Conservation (phyloP, 2,329 filamentous ascomycete genomes). For the Sphaerulina musiva region DNA sequence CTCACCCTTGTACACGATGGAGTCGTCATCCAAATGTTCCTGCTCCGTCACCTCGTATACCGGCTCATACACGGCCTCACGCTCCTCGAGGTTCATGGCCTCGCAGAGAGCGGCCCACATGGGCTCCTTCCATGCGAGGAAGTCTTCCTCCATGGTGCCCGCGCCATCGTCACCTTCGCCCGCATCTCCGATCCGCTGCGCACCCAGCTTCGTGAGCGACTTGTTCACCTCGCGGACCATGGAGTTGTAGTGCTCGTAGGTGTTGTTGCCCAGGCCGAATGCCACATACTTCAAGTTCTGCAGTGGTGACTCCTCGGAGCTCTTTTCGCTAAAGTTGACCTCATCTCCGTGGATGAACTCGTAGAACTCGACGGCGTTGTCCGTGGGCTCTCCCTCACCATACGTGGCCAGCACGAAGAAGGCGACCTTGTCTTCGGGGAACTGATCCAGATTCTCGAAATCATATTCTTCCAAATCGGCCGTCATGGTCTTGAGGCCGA, state of each 20-base stretch:
- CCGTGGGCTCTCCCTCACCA: constrained; percentile 95
- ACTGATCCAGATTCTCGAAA: constrained; percentile 82
- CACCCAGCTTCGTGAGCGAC: constrained; percentile 73
- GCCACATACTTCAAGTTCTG: constrained; percentile 83
- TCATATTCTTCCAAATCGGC: constrained; percentile 98
- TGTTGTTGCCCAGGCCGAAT: constrained; percentile 97
- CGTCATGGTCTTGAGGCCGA: constrained; percentile 95
- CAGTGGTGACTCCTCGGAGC: constrained; percentile 62
- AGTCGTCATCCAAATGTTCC: constrained; percentile 61
- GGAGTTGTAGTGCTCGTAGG: constrained; percentile 98
- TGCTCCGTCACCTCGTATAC: constrained; percentile 73
- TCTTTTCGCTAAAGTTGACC: constrained; percentile 67
- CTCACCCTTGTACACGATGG: constrained; percentile 87
- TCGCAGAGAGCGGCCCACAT: constrained; percentile 88
- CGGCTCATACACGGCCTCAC: constrained; percentile 92
- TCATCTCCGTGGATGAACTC: constrained; percentile 87
- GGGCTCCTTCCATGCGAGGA: constrained; percentile 96
- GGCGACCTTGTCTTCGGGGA: constrained; percentile 83
- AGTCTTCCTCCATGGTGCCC: constrained; percentile 99
- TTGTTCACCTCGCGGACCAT: constrained; percentile 92
- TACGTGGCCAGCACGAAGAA: constrained; percentile 97
- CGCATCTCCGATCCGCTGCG: constrained; percentile 73
- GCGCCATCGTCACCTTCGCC: constrained; percentile 97
- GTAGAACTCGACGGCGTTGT: constrained; percentile 98
- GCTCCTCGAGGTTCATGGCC: constrained; percentile 84